These are phyloP conservation scores for Mucuna pruriens DNA, from an alignment of 306 rosid species.

Conservation along the genomic window DNA sequence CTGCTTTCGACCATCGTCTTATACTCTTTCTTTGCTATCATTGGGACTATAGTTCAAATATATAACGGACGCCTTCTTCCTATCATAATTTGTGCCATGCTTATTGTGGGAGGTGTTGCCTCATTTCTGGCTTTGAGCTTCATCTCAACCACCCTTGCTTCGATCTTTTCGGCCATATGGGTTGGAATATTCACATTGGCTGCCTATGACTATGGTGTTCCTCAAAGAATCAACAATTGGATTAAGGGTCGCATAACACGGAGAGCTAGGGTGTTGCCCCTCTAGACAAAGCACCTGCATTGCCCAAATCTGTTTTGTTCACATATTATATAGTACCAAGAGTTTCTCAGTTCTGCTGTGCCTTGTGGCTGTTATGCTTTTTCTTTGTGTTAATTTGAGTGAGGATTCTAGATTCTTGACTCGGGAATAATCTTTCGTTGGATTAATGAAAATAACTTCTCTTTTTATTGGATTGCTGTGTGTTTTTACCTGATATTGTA, in stretches of 20 bases:
- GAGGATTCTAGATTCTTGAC: not conserved
- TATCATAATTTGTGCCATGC: not conserved
- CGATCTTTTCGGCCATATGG: not conserved
- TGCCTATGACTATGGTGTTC: not conserved
- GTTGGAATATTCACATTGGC: not conserved
- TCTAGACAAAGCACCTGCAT: too few species aligned
- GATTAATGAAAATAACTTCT: not conserved
- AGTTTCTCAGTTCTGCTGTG: not conserved
- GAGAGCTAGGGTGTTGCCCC: too few species aligned
- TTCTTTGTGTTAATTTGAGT: not conserved
- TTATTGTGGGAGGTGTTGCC: not conserved
- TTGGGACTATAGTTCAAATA: not conserved
- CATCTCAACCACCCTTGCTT: slow-evolving; percentile 6
- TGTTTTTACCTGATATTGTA: too few species aligned
- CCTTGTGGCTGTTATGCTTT: not conserved
- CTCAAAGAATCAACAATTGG: too few species aligned
- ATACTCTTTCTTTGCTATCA: not conserved
- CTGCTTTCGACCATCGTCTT: not conserved
- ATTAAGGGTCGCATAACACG: too few species aligned
- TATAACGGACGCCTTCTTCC: not conserved
- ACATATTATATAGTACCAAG: too few species aligned
- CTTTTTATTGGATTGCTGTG: too few species aligned
- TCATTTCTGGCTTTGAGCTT: not conserved
- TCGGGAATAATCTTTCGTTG: not conserved
- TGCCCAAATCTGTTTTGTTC: too few species aligned